Conservation (phyloP, 495 filamentous ascomycete genomes). For the Clavariopsis aquatica region DNA sequence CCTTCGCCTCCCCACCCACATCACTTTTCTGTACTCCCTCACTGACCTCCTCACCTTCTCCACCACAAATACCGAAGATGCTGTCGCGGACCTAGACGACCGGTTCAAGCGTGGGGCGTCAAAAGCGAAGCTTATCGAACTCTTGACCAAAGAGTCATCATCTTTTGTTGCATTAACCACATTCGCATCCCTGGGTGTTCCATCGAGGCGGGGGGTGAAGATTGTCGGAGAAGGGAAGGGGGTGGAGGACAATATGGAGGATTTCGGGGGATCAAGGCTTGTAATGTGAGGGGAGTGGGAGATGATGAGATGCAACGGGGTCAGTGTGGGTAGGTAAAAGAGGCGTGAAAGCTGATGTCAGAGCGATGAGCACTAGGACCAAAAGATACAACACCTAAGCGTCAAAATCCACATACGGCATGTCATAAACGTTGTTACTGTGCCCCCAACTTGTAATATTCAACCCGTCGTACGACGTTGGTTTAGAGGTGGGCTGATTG, state of each 20-base stretch:
- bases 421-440: too few relatives aligned
- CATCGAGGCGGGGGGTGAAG: neutral
- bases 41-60: slow-evolving; percentile 76
- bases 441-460: too few relatives aligned
- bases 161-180: neutral
- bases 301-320: too few relatives aligned
- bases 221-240: slow-evolving; percentile 4
- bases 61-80: slow-evolving; percentile 77
- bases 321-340: too few relatives aligned
- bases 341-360: too few relatives aligned
- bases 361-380: too few relatives aligned
- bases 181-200: neutral
- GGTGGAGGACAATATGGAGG: slow-evolving; percentile 23
- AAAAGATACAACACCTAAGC: too few relatives aligned
- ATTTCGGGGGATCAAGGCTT: slow-evolving; percentile 15
- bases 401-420: too few relatives aligned
- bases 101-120: slow-evolving; percentile 73
- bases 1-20: slow-evolving; percentile 69
- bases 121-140: slow-evolving; percentile 81
- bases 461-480: neutral
- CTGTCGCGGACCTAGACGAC: slow-evolving; percentile 83
- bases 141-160: slow-evolving; percentile 43
- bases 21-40: slow-evolving; percentile 70
- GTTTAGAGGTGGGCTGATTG: neutral
- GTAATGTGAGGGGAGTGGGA: neutral